Percentiles rank a stretch among this genome's conserved stretches.
These are phyloP conservation scores for Cyberlindnera japonica DNA, from an alignment of 805 yeast species.

Conservation along the genomic window DNA sequence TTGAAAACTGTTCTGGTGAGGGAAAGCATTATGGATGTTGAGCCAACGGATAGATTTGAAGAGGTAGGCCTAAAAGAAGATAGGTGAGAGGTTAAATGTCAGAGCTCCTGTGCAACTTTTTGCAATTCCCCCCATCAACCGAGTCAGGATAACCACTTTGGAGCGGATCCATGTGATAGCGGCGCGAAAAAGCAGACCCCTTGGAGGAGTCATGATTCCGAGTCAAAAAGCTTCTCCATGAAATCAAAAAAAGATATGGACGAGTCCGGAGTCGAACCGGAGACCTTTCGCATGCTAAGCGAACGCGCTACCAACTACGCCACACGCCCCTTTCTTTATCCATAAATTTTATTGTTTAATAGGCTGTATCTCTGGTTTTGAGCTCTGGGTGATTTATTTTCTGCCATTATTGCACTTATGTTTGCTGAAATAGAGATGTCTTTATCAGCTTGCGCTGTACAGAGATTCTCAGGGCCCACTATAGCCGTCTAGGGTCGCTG, in stretches of 20 bases:
- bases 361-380: not conserved
- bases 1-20: slow-evolving; percentile 18
- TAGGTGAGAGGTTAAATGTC: no score
- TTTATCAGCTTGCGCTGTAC: no score
- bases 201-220: slow-evolving; percentile 1
- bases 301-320: slow-evolving; percentile 83
- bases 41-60: no score
- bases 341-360: not conserved
- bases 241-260: slow-evolving; percentile 40
- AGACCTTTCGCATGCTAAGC: slow-evolving; percentile 79
- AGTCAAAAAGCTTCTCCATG: not conserved
- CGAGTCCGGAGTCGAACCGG: slow-evolving; percentile 77
- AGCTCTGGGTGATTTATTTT: not conserved
- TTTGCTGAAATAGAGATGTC: no score
- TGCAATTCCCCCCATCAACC: not conserved
- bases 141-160: not conserved
- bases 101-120: not conserved
- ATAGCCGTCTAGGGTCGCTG: no score
- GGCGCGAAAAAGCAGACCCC: not conserved
- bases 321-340: slow-evolving; percentile 52
- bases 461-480: no score
- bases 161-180: not conserved
- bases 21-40: slow-evolving; percentile 13
- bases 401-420: no score
- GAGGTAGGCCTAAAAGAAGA: no score